Evolutionary conservation across 2,329 filamentous ascomycete genomes (phyloP).

Genomic region (Aspergillus calidoustus): DNA sequence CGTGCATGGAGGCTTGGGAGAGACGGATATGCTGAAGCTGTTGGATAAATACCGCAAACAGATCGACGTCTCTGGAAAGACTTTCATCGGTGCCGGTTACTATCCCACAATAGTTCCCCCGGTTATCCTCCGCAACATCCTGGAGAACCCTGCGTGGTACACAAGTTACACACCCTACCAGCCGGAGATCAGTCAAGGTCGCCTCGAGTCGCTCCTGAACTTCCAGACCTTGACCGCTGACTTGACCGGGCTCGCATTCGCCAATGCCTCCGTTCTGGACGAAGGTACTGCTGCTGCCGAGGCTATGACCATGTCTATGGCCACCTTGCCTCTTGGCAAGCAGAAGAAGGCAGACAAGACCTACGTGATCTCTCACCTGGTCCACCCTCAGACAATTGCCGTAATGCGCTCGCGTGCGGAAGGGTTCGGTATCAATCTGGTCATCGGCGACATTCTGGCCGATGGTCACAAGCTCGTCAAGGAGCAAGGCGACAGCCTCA

Average conservation of each 20-base stretch:
- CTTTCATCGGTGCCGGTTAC: constrained; percentile 86
- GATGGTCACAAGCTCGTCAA: constrained; percentile 69
- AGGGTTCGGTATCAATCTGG: constrained; percentile 85
- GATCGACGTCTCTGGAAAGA: constrained; percentile 64
- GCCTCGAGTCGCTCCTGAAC: constrained; percentile 89
- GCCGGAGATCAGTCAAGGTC: constrained; percentile 94
- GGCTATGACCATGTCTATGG: constrained; percentile 92
- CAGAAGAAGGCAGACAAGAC: constrained; percentile 77
- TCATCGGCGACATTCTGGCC: constrained; percentile 72
- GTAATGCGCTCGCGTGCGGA: constrained; percentile 84
- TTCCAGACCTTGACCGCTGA: constrained; percentile 94
- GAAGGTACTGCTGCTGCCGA: constrained; percentile 92
- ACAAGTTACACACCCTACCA: constrained; percentile 98
- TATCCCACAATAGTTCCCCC: constrained; percentile 83
- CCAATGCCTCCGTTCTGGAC: constrained; percentile 89
- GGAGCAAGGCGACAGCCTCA: constrained; percentile 76
- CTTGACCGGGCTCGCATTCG: constrained; percentile 81
- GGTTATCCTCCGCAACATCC: constrained; percentile 88
- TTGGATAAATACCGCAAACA: constrained; percentile 51
- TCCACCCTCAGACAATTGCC: constrained; percentile 83
- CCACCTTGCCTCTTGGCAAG: constrained; percentile 70
- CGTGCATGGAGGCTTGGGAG: constrained; percentile 52
- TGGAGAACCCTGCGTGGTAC: constrained; percentile 96
- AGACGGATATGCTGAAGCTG: constrained; percentile 48
- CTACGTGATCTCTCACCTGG: constrained; percentile 79